Conservation (phyloP, 208 protist genomes). For the Leishmania major region DNA sequence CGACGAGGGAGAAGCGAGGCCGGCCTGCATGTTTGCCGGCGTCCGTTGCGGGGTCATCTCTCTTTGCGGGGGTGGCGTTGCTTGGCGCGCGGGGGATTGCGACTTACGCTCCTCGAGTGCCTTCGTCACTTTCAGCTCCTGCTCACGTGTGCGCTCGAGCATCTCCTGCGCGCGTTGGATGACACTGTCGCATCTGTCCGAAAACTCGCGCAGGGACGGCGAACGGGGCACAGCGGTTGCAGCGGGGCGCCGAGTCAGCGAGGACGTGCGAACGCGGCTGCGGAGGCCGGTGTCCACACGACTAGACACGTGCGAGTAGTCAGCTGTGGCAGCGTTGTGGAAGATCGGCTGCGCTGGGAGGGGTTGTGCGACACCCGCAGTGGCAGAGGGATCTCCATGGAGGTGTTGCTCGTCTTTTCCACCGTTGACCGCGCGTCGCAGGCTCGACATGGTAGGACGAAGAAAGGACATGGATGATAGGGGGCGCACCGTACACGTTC, state of each 20-base stretch:
- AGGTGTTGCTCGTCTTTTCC: slow-evolving; percentile 11
- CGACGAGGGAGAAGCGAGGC: neutral
- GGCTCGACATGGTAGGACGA: slow-evolving; percentile 46
- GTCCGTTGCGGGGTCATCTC: neutral
- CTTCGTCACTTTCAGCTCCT: slow-evolving; percentile 31
- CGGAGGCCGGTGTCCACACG: slow-evolving; percentile 32
- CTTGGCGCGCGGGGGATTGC: slow-evolving; percentile 28
- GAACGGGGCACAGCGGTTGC: neutral
- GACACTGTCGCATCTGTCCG: slow-evolving; percentile 46
- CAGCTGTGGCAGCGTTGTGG: neutral
- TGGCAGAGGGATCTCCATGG: neutral
- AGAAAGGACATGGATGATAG: slow-evolving; percentile 40
- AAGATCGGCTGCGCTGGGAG: neutral
- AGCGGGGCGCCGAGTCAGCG: slow-evolving; percentile 6
- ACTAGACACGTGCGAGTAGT: slow-evolving; percentile 29
- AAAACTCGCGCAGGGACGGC: slow-evolving; percentile 29
- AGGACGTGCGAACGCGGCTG: slow-evolving; percentile 21
- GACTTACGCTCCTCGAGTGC: slow-evolving; percentile 47
- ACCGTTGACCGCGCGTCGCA: slow-evolving; percentile 30
- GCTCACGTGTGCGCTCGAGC: slow-evolving; percentile 42
- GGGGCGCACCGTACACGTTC: neutral
- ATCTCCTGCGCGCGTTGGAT: slow-evolving; percentile 54
- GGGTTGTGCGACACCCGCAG: neutral
- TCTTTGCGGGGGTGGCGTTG: slow-evolving; percentile 4
- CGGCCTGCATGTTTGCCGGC: neutral